phyloP scores from a whole-genome alignment of 768 basidiomycete species.

The Lentinus brumalis region DNA sequence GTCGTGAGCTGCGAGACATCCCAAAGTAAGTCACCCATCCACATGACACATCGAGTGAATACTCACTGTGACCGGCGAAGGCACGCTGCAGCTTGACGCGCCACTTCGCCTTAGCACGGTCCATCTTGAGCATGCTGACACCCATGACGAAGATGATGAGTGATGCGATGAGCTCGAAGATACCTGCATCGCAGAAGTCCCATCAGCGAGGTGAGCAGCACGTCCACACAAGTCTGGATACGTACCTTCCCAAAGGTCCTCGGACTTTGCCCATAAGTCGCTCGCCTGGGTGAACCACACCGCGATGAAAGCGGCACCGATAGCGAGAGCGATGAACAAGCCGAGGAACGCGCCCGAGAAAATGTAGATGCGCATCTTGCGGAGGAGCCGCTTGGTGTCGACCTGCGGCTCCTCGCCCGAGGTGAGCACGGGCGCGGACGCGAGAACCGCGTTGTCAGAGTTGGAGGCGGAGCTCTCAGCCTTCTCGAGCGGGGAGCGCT shows the following conservation, averaged over 20 bases:
- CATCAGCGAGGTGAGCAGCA: background rate
- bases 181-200: constrained; percentile 41
- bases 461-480: constrained; percentile 14
- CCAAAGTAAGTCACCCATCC: background rate
- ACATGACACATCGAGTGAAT: background rate
- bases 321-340: constrained; percentile 74
- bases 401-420: constrained; percentile 27
- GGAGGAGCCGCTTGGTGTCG: constrained; percentile 48
- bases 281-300: constrained; percentile 92
- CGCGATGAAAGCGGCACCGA: constrained; percentile 92
- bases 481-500: constrained; percentile 6
- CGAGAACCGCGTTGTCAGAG: constrained; percentile 6
- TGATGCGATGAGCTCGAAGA: constrained; percentile 69
- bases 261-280: constrained; percentile 82
- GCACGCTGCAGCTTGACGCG: constrained; percentile 82
- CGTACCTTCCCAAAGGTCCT: constrained; percentile 91
- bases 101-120: constrained; percentile 94
- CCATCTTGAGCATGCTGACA: constrained; percentile 92
- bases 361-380: constrained; percentile 76
- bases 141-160: constrained; percentile 94
- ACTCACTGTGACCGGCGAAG: constrained; percentile 61
- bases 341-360: constrained; percentile 75
- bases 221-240: constrained; percentile 24
- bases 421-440: constrained; percentile 22
- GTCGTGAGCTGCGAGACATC: constrained; percentile 42